Conservation (phyloP, 2,329 filamentous ascomycete genomes). For the Simplicillium aogashimaense region DNA sequence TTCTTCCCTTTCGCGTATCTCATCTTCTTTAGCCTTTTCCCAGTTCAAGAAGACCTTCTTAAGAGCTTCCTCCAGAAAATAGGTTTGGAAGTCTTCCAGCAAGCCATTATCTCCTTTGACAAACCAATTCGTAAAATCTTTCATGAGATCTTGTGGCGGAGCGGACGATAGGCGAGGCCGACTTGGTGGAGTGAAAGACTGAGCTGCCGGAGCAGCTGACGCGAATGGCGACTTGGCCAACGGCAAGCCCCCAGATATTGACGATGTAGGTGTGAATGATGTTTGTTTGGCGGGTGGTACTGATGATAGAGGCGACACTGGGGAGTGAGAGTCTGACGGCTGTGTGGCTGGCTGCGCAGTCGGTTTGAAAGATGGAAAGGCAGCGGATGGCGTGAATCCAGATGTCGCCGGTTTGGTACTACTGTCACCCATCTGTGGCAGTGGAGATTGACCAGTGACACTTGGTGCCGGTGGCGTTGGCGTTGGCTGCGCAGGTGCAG, state of each 20-base stretch:
- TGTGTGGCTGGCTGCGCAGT: no score
- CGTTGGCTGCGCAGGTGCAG: no score
- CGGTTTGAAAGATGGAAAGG: no score
- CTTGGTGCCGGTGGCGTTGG: no score
- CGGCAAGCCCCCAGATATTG: no score
- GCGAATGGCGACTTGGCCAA: neutral
- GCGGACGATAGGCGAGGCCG: neutral
- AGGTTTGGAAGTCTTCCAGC: conserved; percentile 38
- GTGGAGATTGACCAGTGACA: no score
- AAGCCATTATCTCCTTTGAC: conserved; percentile 43
- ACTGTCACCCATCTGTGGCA: no score
- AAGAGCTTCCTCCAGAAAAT: conserved; percentile 34
- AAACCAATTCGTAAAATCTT: conserved; percentile 43
- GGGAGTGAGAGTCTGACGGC: conserved; percentile 3
- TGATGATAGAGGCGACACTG: conserved; percentile 5
- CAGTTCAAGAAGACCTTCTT: conserved; percentile 29
- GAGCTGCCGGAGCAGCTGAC: conserved; percentile 3
- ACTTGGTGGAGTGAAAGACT: conserved; percentile 5
- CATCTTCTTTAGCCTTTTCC: conserved; percentile 28
- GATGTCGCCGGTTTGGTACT: no score
- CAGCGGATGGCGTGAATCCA: no score
- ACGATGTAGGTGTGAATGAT: no score
- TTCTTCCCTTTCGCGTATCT: conserved; percentile 36
- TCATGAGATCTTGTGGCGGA: conserved; percentile 29
- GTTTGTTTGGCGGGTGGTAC: conserved; percentile 5